phyloP scores from a whole-genome alignment of 208 protist species.

The Acanthamoeba castellanii region DNA sequence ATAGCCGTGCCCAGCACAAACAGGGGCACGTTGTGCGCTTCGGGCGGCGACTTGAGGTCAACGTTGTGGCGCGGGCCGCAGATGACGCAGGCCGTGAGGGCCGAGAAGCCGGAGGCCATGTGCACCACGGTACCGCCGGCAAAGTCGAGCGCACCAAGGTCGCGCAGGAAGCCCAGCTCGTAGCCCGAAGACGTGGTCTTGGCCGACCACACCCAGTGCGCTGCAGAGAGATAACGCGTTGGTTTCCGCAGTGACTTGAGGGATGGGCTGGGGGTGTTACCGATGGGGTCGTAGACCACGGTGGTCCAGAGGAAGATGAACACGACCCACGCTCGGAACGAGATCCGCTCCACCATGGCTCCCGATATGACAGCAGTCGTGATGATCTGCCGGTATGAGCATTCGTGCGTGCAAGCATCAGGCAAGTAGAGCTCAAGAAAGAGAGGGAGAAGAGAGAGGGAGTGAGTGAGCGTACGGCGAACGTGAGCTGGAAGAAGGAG shows the following conservation, averaged over 20 bases:
- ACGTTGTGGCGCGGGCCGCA: slow-evolving; percentile 48
- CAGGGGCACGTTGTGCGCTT: slow-evolving; percentile 68
- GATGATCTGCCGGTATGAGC: slow-evolving; percentile 53
- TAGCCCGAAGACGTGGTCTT: not conserved
- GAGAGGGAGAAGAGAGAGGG: not conserved
- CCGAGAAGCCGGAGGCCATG: slow-evolving; percentile 75
- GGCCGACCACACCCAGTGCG: slow-evolving; percentile 53
- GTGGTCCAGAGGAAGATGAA: slow-evolving; percentile 74
- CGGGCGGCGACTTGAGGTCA: slow-evolving; percentile 5
- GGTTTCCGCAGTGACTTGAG: not conserved
- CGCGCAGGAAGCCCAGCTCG: slow-evolving; percentile 64
- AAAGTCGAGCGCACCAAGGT: slow-evolving; percentile 76
- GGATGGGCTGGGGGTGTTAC: not conserved
- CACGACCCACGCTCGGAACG: slow-evolving; percentile 16
- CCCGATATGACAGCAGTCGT: slow-evolving; percentile 54
- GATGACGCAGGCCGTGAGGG: slow-evolving; percentile 26
- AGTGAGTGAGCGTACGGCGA: slow-evolving; percentile 14
- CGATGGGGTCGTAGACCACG: slow-evolving; percentile 55
- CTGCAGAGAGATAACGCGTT: not conserved
- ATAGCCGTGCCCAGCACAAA: slow-evolving; percentile 41
- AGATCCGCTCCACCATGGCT: slow-evolving; percentile 53
- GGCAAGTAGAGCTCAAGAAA: not conserved
- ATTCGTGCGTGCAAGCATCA: too few species aligned
- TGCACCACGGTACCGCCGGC: slow-evolving; percentile 81
- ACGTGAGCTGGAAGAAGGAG: slow-evolving; percentile 56